These are phyloP conservation scores for Entomortierella lignicola DNA, from an alignment of 192 early-diverging fungal genomes.

Conservation along the genomic window DNA sequence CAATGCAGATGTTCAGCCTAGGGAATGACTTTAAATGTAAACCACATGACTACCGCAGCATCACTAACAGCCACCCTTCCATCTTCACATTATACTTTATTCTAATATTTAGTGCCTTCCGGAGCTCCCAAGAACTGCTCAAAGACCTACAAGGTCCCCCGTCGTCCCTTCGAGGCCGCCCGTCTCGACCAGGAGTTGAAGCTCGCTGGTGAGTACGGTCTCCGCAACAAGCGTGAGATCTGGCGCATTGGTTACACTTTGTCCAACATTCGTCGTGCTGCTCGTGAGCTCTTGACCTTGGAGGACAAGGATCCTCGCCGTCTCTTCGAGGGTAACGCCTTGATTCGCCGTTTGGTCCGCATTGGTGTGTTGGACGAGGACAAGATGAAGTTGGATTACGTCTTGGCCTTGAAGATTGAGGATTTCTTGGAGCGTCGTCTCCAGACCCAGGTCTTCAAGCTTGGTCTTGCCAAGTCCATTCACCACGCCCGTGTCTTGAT, in stretches of 20 bases:
- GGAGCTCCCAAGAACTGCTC: conserved; percentile 66
- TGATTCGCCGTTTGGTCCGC: conserved; percentile 98
- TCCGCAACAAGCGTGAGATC: conserved; percentile 99
- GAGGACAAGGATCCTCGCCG: conserved; percentile 97
- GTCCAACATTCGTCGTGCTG: conserved; percentile 99
- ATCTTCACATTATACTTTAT: conserved; percentile 21
- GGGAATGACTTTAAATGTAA: background rate
- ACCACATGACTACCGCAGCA: background rate
- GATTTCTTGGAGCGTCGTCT: conserved; percentile 98
- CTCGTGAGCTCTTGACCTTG: conserved; percentile 98
- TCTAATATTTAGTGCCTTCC: conserved; percentile 55
- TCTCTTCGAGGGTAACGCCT: conserved; percentile 98
- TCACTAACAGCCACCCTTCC: background rate
- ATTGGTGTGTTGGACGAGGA: conserved; percentile 97
- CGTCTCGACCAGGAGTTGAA: conserved; percentile 96
- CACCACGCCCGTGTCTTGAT: conserved; percentile 99
- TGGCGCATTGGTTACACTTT: conserved; percentile 96
- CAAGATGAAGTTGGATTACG: conserved; percentile 99
- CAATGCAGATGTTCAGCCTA: background rate
- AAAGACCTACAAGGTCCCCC: conserved; percentile 95
- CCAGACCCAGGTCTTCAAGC: conserved; percentile 99
- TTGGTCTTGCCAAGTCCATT: conserved; percentile 97
- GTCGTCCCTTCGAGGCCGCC: conserved; percentile 95
- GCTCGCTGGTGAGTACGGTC: conserved; percentile 97
- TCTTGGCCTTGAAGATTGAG: conserved; percentile 96